phyloP scores from a whole-genome alignment of 2,329 filamentous ascomycete species.

The Laburnicola sp. region DNA sequence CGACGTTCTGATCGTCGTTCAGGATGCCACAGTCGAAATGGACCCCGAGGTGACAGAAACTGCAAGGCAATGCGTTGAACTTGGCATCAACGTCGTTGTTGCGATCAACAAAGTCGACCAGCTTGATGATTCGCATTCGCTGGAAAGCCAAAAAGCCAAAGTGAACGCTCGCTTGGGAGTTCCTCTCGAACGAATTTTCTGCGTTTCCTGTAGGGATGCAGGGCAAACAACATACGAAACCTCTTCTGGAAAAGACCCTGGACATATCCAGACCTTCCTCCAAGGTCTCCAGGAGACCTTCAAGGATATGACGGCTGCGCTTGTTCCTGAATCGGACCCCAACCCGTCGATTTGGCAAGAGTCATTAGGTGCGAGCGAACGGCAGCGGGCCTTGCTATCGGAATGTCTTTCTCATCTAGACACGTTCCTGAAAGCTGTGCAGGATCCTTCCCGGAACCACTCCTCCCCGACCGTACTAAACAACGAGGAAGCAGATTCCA shows the following conservation, averaged over 20 bases:
- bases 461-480: conserved; percentile 2
- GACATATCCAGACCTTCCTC: conserved; percentile 71
- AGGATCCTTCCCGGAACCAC: conserved; percentile 7
- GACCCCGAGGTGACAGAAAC: conserved; percentile 62
- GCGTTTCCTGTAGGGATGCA: conserved; percentile 73
- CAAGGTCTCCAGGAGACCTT: conserved; percentile 70
- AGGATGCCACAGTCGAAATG: conserved; percentile 68
- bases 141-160: conserved; percentile 24
- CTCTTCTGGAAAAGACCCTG: conserved; percentile 52
- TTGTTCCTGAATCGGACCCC: conserved; percentile 47
- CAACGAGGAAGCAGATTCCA: conserved; percentile 48
- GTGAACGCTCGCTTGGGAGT: conserved; percentile 29
- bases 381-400: conserved; percentile 79
- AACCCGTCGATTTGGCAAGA: conserved; percentile 75
- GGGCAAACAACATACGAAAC: conserved; percentile 24
- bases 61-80: conserved; percentile 53
- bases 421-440: conserved; percentile 68
- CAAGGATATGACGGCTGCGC: conserved; percentile 64
- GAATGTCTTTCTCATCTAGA: conserved; percentile 73
- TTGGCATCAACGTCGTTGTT: conserved; percentile 59
- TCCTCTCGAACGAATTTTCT: conserved; percentile 53
- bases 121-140: conserved; percentile 41
- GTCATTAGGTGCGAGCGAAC: conserved; percentile 85
- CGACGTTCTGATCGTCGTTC: conserved; percentile 79
- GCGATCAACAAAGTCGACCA: conserved; percentile 65